These are phyloP conservation scores for Pisolithus thermaeus DNA, from an alignment of 1,284 basidiomycete species.

Conservation along the genomic window DNA sequence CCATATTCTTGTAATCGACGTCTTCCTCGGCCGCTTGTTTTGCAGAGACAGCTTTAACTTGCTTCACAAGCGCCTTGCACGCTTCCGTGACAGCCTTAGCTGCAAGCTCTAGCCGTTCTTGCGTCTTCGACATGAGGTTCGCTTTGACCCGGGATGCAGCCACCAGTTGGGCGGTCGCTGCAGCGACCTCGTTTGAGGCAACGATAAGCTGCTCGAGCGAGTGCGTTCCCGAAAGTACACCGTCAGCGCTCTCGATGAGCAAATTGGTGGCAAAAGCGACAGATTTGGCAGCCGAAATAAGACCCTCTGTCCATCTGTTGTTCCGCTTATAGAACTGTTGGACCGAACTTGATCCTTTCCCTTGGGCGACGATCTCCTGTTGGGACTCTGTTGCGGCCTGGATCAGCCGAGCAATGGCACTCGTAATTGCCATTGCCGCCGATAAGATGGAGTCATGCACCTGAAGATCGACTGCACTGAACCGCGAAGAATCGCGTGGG, in stretches of 20 bases:
- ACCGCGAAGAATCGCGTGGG: conserved; percentile 78
- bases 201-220: conserved; percentile 98
- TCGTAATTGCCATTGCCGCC: conserved; percentile 92
- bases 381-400: conserved; percentile 96
- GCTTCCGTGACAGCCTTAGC: conserved; percentile 98
- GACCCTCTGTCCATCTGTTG: conserved; percentile 99
- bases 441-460: conserved; percentile 98
- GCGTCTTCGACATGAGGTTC: conserved; percentile 97
- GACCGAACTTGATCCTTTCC: conserved; percentile 83
- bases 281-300: conserved; percentile 96
- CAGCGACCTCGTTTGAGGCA: conserved; percentile 97
- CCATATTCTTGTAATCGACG: conserved; percentile 90
- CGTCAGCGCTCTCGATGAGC: conserved; percentile 97
- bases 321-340: conserved; percentile 99
- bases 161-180: conserved; percentile 95
- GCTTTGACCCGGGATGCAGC: conserved; percentile 98
- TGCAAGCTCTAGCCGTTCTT: conserved; percentile 92
- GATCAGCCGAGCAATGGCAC: conserved; percentile 91
- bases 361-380: conserved; percentile 95
- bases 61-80: conserved; percentile 94
- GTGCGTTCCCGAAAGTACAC: conserved; percentile 94
- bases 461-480: conserved; percentile 88
- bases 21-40: conserved; percentile 68
- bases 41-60: conserved; percentile 93
- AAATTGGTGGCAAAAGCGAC: conserved; percentile 97